Conservation (phyloP, 768 basidiomycete genomes). For the Pseudohyphozyma bogoriensis region DNA sequence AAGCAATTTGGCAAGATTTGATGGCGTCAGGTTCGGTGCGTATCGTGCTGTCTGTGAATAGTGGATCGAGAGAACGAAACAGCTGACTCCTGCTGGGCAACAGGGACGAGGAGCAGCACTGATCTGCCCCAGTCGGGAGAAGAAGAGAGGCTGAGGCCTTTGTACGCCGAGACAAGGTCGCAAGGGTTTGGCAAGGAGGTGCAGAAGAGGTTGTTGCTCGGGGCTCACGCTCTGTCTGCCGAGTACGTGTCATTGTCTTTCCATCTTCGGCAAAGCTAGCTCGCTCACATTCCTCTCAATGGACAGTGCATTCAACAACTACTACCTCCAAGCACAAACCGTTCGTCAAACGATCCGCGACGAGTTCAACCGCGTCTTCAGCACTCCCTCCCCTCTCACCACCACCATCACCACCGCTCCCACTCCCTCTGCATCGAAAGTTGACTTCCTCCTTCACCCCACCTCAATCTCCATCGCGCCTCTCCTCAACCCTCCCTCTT, state of each 20-base stretch:
- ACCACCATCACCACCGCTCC: neutral
- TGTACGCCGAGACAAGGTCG: conserved; percentile 60
- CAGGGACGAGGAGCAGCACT: neutral
- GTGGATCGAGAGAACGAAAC: neutral
- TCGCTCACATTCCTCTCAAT: neutral
- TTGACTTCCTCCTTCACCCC: conserved; percentile 78
- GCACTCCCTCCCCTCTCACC: conserved; percentile 46
- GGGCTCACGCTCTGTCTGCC: conserved; percentile 82
- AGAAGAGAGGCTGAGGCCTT: neutral
- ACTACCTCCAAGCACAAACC: conserved; percentile 83
- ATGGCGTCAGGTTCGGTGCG: conserved; percentile 73
- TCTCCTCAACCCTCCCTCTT: conserved; percentile 37
- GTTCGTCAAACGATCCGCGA: conserved; percentile 59
- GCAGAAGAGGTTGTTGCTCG: conserved; percentile 71
- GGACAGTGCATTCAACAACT: conserved; percentile 86
- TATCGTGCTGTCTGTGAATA: neutral
- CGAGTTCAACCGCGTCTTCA: conserved; percentile 67
- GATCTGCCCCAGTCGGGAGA: neutral
- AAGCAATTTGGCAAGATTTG: conserved; percentile 80
- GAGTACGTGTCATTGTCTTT: conserved; percentile 50
- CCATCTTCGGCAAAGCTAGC: too few species aligned
- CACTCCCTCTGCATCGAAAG: conserved; percentile 35
- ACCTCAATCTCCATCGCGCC: conserved; percentile 83
- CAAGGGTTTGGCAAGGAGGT: conserved; percentile 74
- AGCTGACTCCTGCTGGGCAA: neutral